Percentiles rank a stretch among this genome's conserved stretches.
Conservation (phyloP, 2,329 filamentous ascomycete genomes). For the Phaeosphaeria sp. region DNA sequence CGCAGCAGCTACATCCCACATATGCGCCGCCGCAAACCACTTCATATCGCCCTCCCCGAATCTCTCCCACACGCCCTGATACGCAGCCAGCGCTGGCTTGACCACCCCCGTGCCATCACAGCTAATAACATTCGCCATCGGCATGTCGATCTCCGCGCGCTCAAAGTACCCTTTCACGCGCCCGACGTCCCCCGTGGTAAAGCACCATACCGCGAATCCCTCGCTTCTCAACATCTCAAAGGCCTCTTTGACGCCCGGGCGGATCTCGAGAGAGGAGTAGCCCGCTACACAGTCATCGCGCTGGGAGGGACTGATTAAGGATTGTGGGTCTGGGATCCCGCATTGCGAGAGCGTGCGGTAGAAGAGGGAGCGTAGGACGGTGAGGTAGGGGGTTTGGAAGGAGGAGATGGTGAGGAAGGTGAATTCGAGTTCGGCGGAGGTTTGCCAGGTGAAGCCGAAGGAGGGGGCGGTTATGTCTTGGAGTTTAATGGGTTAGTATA, state of each 20-base stretch:
- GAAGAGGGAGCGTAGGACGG: slow-evolving; percentile 13
- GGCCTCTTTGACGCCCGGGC: slow-evolving; percentile 6
- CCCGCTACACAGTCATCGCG: slow-evolving; percentile 15
- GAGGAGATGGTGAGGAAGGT: slow-evolving; percentile 17
- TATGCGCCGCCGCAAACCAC: slow-evolving; percentile 67
- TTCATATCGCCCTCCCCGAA: slow-evolving; percentile 51
- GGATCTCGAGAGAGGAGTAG: slow-evolving; percentile 12
- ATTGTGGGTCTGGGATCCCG: slow-evolving; percentile 9
- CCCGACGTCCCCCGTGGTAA: slow-evolving; percentile 15
- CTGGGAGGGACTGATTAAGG: slow-evolving; percentile 9
- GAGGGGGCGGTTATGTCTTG: slow-evolving; percentile 7
- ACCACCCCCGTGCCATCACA: slow-evolving; percentile 58
- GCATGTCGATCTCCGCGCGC: slow-evolving; percentile 58
- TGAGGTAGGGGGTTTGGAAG: slow-evolving; percentile 15
- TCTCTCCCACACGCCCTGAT: slow-evolving; percentile 52
- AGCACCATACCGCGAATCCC: slow-evolving; percentile 16
- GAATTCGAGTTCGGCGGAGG: slow-evolving; percentile 20
- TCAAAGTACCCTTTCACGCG: slow-evolving; percentile 60
- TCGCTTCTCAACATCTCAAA: slow-evolving; percentile 14
- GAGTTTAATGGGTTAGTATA: no score
- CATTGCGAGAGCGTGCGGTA: slow-evolving; percentile 16
- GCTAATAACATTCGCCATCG: slow-evolving; percentile 58
- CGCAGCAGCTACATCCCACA: slow-evolving; percentile 66
- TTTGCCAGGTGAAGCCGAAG: slow-evolving; percentile 21
- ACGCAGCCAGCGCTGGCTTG: slow-evolving; percentile 59